Base-by-base conservation (phyloP, 2,329 filamentous ascomycete genomes). In the Pseudopithomyces chartarum region DNA sequence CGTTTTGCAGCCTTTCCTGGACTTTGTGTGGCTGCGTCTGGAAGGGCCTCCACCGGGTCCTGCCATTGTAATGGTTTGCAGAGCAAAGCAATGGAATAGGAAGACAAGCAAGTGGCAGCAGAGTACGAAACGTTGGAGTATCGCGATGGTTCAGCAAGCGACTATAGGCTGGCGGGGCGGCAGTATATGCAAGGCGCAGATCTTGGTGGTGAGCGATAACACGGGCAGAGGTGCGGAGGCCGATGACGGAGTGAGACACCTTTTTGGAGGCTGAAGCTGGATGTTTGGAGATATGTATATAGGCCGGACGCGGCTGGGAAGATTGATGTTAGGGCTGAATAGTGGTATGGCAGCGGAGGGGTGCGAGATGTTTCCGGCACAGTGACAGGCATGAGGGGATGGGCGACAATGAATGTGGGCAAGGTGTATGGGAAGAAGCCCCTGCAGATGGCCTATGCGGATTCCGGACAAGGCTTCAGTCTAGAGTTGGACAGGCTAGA, bases 1-100 rank as follows among this genome's bases (percentile, higher is more conserved):
- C 60, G 92, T 97, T 72, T 96, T 94, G 84, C 95, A 99, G 62
- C 95, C 95, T 81, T 97, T 98, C 74, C 95, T 89, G 70, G 94
- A 98, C 83, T 99, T 99, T 76, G 95, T 99, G 82, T 99, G 95
- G 82, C 94, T 97, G 76, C 86, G 86, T 70, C 87, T 82, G 75
- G 94, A 93, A 76, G 94, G 93, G 82, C 94, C 94, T 84, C 92
- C 92, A 79, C 93, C 93, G 74, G 92, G 91, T 80, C 92, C 92
- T 81, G 92, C 91, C 93, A 97, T 97, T 68, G 65, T 15, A 39
- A 52, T 22, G 49, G 15, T 29, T 17, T 33, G n/a, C 15, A 38
- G 26, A 49, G n/a, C 39, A 42, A 36, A 34, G n/a, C 43, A 29
- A n/a, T 48, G 34, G 49, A 36, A 29, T 46, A 36, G 36, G 52